Conservation (phyloP, 208 protist species). For the Leishmania guyanensis region DNA sequence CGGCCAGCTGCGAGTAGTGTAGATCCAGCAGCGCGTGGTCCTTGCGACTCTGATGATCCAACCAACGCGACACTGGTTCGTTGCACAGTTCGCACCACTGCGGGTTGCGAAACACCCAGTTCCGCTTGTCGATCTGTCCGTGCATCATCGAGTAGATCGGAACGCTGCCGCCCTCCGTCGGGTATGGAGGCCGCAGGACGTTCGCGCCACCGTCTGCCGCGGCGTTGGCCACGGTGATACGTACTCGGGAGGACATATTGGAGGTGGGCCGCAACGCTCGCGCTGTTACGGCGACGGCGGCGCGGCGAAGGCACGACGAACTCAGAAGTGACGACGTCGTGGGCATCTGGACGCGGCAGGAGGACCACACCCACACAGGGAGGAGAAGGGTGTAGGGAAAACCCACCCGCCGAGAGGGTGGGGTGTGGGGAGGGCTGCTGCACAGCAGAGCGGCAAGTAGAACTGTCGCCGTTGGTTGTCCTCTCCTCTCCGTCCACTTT, state of each 20-base stretch:
- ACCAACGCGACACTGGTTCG: conserved; percentile 85
- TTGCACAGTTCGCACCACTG: conserved; percentile 92
- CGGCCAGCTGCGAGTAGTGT: conserved; percentile 85
- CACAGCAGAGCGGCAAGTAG: no score
- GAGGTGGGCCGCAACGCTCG: neutral
- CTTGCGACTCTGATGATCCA: conserved; percentile 88
- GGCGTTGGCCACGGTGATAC: conserved; percentile 2
- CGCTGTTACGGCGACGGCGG: neutral
- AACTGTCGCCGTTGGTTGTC: no score
- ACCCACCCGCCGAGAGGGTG: neutral
- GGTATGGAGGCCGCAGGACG: conserved; percentile 55
- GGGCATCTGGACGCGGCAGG: neutral
- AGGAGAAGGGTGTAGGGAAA: neutral
- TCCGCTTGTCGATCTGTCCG: conserved; percentile 82
- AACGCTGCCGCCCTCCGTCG: conserved; percentile 82
- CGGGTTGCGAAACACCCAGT: conserved; percentile 83
- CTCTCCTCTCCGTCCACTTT: no score
- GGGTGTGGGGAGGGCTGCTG: neutral
- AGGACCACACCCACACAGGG: neutral
- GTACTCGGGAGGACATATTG: conserved; percentile 2
- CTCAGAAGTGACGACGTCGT: neutral
- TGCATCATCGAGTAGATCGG: conserved; percentile 87
- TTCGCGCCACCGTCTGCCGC: neutral
- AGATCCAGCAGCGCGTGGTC: conserved; percentile 90
- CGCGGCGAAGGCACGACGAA: neutral